Conservation (phyloP, 1,284 basidiomycete genomes). For the Cryptococcus floricola region DNA sequence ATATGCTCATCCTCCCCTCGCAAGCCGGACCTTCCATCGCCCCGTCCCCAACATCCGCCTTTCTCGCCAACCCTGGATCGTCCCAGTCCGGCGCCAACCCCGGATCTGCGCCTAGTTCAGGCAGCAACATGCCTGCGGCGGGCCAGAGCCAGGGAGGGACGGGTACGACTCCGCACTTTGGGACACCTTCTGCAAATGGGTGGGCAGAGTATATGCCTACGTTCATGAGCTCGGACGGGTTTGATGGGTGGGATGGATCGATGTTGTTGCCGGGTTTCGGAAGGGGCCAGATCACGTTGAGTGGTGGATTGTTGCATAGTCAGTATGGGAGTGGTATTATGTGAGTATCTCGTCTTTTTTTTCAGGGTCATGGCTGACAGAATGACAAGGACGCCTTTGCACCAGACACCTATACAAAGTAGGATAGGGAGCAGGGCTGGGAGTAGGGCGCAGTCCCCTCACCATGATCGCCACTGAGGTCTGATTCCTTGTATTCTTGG, state of each 20-base stretch:
- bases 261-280: constrained; percentile 49
- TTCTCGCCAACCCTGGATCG: constrained; percentile 13
- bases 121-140: constrained; percentile 16
- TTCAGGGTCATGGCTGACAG: not conserved
- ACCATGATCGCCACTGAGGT: not conserved
- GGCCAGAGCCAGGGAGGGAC: constrained; percentile 21
- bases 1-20: constrained; percentile 47
- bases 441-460: constrained; percentile 25
- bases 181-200: constrained; percentile 27
- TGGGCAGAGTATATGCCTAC: constrained; percentile 47
- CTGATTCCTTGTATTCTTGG: too few relatives aligned
- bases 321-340: constrained; percentile 50
- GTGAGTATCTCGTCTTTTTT: constrained; percentile 29
- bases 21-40: constrained; percentile 43
- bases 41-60: constrained; percentile 34
- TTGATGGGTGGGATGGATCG: constrained; percentile 48
- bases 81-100: constrained; percentile 7
- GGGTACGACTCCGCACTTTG: not conserved
- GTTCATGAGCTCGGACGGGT: constrained; percentile 46
- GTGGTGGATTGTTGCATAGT: constrained; percentile 45
- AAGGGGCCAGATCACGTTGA: constrained; percentile 44
- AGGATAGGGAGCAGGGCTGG: constrained; percentile 23
- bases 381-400: constrained; percentile 32
- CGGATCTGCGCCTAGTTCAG: not conserved
- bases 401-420: constrained; percentile 31